Percentiles rank a stretch among this genome's conserved stretches.
These are phyloP conservation scores for Irineochytrium annulatum DNA, from an alignment of 192 early-diverging fungal species.

Conservation along the genomic window DNA sequence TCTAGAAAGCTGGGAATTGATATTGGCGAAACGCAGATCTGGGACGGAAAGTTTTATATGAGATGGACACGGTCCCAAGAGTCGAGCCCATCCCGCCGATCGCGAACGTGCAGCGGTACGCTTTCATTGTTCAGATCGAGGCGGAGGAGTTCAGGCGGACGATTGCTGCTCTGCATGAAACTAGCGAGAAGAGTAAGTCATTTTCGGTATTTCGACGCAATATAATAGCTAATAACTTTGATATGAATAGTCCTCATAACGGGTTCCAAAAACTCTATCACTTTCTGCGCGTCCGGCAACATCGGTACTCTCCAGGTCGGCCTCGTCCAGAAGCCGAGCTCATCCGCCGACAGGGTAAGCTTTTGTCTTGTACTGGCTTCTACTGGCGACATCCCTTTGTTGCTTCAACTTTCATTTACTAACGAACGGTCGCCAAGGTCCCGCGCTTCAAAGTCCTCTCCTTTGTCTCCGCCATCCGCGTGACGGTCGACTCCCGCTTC, in stretches of 20 bases:
- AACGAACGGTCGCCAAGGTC: slow-evolving; percentile 5
- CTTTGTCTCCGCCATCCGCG: slow-evolving; percentile 10
- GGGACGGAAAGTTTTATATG: slow-evolving; percentile 33
- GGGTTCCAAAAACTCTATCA: slow-evolving; percentile 34
- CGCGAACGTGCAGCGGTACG: slow-evolving; percentile 10
- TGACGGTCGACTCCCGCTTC: slow-evolving; percentile 31
- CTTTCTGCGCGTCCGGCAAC: slow-evolving; percentile 22
- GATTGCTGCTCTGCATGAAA: slow-evolving; percentile 26
- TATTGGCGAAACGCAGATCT: too few relatives aligned
- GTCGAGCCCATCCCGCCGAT: slow-evolving; percentile 25
- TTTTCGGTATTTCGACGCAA: too few relatives aligned
- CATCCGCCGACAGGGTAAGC: neutral
- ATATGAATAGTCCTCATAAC: slow-evolving; percentile 22
- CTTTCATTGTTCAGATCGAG: slow-evolving; percentile 27
- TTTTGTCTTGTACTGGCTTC: slow-evolving; percentile 3
- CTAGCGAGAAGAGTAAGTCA: slow-evolving; percentile 26
- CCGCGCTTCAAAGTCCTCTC: slow-evolving; percentile 34
- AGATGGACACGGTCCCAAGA: slow-evolving; percentile 36
- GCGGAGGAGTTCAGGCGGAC: slow-evolving; percentile 30
- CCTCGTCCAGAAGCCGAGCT: slow-evolving; percentile 28
- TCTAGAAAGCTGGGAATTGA: too few relatives aligned
- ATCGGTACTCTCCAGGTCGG: slow-evolving; percentile 36
- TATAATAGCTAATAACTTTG: too few relatives aligned
- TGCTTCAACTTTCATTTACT: neutral
- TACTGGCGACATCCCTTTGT: neutral